A percentile compares a stretch with the other conserved stretches of the same genome.
Conservation (phyloP, 2,329 filamentous ascomycete genomes). For the Herpotrichia juniperi region DNA sequence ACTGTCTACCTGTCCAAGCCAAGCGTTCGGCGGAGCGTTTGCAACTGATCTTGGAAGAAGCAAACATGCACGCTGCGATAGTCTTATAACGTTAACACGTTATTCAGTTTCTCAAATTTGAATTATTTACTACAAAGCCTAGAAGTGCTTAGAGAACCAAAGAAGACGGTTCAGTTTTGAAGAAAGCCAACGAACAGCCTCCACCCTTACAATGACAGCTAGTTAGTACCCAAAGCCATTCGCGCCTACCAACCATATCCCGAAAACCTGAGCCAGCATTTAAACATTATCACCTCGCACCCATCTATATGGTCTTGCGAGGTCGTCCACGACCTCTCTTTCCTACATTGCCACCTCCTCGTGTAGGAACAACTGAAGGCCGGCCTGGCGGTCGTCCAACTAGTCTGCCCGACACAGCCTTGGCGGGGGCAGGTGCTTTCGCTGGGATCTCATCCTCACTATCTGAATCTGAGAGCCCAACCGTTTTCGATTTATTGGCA, state of each 20-base stretch:
- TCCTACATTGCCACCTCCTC: constrained; percentile 19
- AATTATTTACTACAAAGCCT: no score
- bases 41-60: no score
- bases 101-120: no score
- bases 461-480: constrained; percentile 32
- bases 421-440: constrained; percentile 23
- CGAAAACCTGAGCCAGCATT: neutral
- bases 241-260: neutral
- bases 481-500: constrained; percentile 19
- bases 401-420: constrained; percentile 9
- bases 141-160: no score
- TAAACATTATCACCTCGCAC: neutral
- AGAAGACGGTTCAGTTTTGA: no score
- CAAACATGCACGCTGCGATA: no score
- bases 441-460: constrained; percentile 43
- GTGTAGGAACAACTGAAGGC: constrained; percentile 26
- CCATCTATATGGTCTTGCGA: constrained; percentile 20
- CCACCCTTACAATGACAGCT: neutral
- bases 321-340: constrained; percentile 26
- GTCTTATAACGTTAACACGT: no score
- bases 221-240: neutral
- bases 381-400: constrained; percentile 25
- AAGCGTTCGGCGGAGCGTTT: no score
- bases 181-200: no score
- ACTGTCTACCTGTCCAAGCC: no score